Evolutionary conservation across 345 rosid genomes (phyloP), one percentile per base, ranked within the genome.

Genomic region (Clarkia xantiana): DNA sequence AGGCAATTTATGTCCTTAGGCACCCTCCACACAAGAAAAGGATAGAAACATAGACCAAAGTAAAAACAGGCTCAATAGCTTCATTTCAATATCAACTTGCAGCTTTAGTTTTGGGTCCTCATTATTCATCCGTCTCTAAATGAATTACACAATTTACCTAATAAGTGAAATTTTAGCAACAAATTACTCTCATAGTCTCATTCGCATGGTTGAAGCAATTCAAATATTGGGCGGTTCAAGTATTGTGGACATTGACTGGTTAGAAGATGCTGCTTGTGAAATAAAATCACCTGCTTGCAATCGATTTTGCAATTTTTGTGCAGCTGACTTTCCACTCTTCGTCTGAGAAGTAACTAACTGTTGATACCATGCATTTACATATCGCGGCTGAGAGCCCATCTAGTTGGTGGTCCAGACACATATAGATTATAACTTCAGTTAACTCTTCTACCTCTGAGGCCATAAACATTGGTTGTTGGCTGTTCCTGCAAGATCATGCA

Each of bases 1-100:
- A 84, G 62, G 78, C 96, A 79, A 61, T 84, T 91, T 67, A 84
- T 62, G 62, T 86, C 94, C 56, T 48, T 58, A 19, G 93, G 86
- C 53, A 81, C 71, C 69, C 98, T 91, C 64, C 60, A 65, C 62
- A 44, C 22, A 58, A 44, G 47, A 56, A 25, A 36, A 59, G 22
- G 58, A 62, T 56, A 48, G 46, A n/a, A 22, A 38, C 38, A 36
- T 10, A 55, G 29, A 47, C 19, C 19, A 40, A 16, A 56, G 13
- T n/a, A n/a, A 20, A 3, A 18, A 42, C 25, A 22, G 5, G 25
- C 25, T 22, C 25, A 22, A 22, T 22, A 22, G 5, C 3, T 22
- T 22, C 25, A 22, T 22, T 22, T 2, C 3, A 22, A 22, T 22
- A 22, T 2, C 25, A 2, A 22, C 25, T 22, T 5, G 25, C 25